phyloP scores from a whole-genome alignment of 2,329 filamentous ascomycete genomes.

The Fusarium udum region DNA sequence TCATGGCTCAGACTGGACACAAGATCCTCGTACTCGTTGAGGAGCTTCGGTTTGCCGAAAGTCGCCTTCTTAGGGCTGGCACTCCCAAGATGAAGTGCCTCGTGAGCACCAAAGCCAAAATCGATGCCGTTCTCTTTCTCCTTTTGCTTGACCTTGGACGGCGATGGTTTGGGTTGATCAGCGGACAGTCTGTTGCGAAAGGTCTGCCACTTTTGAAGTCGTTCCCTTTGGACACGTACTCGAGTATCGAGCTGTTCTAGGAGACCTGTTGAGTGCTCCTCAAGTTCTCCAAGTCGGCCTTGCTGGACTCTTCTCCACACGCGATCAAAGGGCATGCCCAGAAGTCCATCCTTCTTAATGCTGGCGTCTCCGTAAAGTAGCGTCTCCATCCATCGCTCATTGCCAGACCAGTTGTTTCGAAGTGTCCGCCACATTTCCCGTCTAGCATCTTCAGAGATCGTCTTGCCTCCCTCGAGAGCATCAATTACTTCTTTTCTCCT shows the following conservation, averaged over 20 bases:
- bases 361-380: conserved; percentile 73
- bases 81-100: conserved; percentile 56
- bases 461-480: conserved; percentile 44
- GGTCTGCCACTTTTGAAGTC: conserved; percentile 78
- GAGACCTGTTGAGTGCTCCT: conserved; percentile 61
- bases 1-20: conserved; percentile 55
- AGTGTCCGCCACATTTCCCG: conserved; percentile 67
- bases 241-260: conserved; percentile 77
- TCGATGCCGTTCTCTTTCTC: conserved; percentile 56
- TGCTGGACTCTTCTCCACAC: conserved; percentile 76
- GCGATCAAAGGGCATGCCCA: conserved; percentile 73
- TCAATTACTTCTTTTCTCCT: conserved; percentile 61
- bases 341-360: conserved; percentile 66
- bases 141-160: conserved; percentile 34
- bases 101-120: conserved; percentile 64
- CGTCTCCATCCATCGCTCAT: conserved; percentile 76
- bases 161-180: conserved; percentile 37
- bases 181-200: conserved; percentile 65
- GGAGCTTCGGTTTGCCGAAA: conserved; percentile 40
- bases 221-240: conserved; percentile 71
- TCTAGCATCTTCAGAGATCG: conserved; percentile 55
- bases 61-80: conserved; percentile 44
- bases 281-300: conserved; percentile 65
- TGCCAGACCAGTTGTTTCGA: conserved; percentile 81
- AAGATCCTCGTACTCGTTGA: conserved; percentile 56